Evolutionary conservation across 352 stramenopile genomes (phyloP).

Genomic region (Pythium apleroticum): DNA sequence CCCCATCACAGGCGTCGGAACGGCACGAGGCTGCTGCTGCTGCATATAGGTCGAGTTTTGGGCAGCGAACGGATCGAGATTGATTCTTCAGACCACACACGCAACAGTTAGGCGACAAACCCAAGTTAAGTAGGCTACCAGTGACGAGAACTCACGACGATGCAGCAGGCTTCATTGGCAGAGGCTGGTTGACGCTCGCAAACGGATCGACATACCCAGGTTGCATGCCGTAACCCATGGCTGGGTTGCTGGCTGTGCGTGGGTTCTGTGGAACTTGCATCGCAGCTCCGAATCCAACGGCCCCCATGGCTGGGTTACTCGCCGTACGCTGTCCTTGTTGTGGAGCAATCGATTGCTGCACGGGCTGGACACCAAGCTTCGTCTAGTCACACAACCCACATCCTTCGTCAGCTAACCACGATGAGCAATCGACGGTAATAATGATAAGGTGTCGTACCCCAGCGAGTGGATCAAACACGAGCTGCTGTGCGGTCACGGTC

Average conservation of each 20-base stretch:
- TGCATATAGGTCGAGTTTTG: slow-evolving; percentile 26
- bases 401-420: not conserved
- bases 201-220: slow-evolving; percentile 66
- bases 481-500: slow-evolving; percentile 57
- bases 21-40: not conserved
- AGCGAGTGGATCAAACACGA: slow-evolving; percentile 76
- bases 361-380: slow-evolving; percentile 6
- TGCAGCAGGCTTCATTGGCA: slow-evolving; percentile 41
- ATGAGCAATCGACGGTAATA: not conserved
- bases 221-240: slow-evolving; percentile 19
- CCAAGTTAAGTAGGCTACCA: too few species aligned
- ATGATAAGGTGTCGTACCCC: slow-evolving; percentile 35
- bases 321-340: slow-evolving; percentile 22
- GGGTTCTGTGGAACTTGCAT: slow-evolving; percentile 10
- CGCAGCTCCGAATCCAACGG: not conserved
- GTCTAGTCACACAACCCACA: not conserved
- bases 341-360: slow-evolving; percentile 19
- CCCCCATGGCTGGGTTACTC: slow-evolving; percentile 17
- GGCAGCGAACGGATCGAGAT: slow-evolving; percentile 48
- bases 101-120: not conserved
- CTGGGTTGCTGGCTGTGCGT: slow-evolving; percentile 33
- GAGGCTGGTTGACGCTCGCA: slow-evolving; percentile 40
- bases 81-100: slow-evolving; percentile 31
- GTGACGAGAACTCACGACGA: slow-evolving; percentile 22
- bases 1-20: not conserved